phyloP scores from a whole-genome alignment of 805 yeast species.

The Yamadazyma akitaensis region DNA sequence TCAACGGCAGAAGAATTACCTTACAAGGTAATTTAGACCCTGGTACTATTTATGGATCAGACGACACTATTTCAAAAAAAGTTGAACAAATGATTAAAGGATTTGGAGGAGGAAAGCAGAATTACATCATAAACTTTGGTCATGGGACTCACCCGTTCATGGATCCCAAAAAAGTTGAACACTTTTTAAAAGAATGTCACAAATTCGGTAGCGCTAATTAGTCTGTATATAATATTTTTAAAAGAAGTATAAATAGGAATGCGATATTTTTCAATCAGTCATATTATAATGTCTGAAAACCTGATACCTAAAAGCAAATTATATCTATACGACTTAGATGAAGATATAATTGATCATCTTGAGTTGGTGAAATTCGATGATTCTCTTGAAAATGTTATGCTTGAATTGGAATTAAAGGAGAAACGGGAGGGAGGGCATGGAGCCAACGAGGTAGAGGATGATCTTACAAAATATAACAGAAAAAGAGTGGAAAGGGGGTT shows the following conservation, averaged over 20 bases:
- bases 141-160: slow-evolving; percentile 98
- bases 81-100: slow-evolving; percentile 86
- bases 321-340: slow-evolving; percentile 48
- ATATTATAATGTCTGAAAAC: not conserved
- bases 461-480: slow-evolving; percentile 55
- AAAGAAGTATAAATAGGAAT: not conserved
- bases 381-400: not conserved
- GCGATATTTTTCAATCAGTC: not conserved
- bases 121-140: slow-evolving; percentile 92
- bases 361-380: slow-evolving; percentile 53
- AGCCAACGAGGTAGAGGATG: slow-evolving; percentile 20
- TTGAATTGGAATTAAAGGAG: not conserved
- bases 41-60: slow-evolving; percentile 87
- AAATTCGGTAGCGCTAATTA: slow-evolving; percentile 52
- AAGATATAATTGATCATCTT: slow-evolving; percentile 41
- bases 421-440: not conserved
- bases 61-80: slow-evolving; percentile 73
- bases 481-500: slow-evolving; percentile 49
- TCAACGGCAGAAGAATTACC: slow-evolving; percentile 68
- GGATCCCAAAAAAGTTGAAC: slow-evolving; percentile 86
- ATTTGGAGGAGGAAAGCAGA: slow-evolving; percentile 90
- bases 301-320: slow-evolving; percentile 24
- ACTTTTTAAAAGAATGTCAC: slow-evolving; percentile 85
- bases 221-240: slow-evolving; percentile 5
- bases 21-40: slow-evolving; percentile 97